Evolutionary conservation across 2,329 filamentous ascomycete genomes (phyloP), one percentile per base, ranked within the genome.

Genomic region (Trichophyton simii): DNA sequence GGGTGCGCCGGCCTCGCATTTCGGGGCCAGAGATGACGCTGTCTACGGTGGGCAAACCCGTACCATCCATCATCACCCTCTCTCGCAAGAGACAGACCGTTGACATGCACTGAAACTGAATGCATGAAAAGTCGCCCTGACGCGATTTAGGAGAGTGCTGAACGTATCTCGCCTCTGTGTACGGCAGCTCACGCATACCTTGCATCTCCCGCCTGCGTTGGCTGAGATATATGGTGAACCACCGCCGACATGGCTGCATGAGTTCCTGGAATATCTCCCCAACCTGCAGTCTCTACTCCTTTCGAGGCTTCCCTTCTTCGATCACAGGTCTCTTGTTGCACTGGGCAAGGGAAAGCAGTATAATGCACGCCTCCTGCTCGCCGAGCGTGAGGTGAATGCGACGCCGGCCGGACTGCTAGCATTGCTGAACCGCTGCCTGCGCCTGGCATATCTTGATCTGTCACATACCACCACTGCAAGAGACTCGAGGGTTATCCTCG

Each of bases 1-100:
- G 83, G 83, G 83, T 15, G 80, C 82, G 66, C 83, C 83, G 20
- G 82, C 83, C 0, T 83, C 82, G 7, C 82, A 85, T 69, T 85
- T 85, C 68, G 81, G 80, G 34, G 76, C 76, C 1, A 78, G 84
- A 59, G 82, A 84, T 67, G 83, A 85, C 67, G 79, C 78, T 7
- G 81, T 85, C 34, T 84, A 84, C 67, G 78, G 80, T 76, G 68
- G 7, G 63, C 55, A 65, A 64, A 58, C 5, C 41, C 20, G 31
- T 11, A 42, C 18, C 22, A n/a, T 46, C 11, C 34, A 28, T 28
- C 34, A 28, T 28, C 34, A 2, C 11, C 22, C 18, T 9, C 38
- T 13, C 28, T 31, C 28, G 6, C 28, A 31, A 31, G 28, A 52
- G 46, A 13, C 7, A 8, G 44, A 20, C 6, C n/a, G 60, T 57